Percentiles rank a stretch among this genome's conserved stretches.
Evolutionary conservation across 1,284 basidiomycete genomes (phyloP).

Genomic region (Ceratobasidium sp.): DNA sequence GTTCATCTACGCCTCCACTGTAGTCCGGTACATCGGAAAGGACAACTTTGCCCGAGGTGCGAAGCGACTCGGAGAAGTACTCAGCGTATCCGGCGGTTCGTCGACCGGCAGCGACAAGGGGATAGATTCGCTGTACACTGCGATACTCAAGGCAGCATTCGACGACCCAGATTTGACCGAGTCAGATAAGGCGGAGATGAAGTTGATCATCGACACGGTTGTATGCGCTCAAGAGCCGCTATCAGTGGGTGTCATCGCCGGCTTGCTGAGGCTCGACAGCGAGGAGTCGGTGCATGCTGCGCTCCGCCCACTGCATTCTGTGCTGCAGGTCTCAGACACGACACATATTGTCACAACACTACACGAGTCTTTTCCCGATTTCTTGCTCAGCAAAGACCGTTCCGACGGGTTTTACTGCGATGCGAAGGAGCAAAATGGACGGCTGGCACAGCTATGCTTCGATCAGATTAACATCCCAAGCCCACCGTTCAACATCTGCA

Average conservation of each 20-base stretch:
- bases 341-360: neutral
- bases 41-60: neutral
- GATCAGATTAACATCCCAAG: neutral
- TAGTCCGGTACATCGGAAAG: neutral
- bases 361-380: constrained; percentile 12
- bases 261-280: neutral
- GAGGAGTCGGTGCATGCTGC: neutral
- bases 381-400: neutral
- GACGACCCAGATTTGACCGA: neutral
- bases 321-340: neutral
- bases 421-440: neutral
- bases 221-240: constrained; percentile 17
- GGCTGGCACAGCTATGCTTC: neutral
- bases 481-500: too few species aligned
- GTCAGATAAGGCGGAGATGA: neutral
- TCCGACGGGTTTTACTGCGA: neutral
- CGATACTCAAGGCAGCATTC: neutral
- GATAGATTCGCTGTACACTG: neutral
- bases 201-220: neutral
- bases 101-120: neutral
- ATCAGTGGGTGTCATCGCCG: neutral
- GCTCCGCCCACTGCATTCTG: neutral
- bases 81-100: neutral
- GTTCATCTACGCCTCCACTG: neutral
- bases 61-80: neutral